Evolutionary conservation across 1,139 yeast genomes (phyloP), one percentile per base, ranked within the genome.

Genomic region (Suzukiozyma palmioleophila): DNA sequence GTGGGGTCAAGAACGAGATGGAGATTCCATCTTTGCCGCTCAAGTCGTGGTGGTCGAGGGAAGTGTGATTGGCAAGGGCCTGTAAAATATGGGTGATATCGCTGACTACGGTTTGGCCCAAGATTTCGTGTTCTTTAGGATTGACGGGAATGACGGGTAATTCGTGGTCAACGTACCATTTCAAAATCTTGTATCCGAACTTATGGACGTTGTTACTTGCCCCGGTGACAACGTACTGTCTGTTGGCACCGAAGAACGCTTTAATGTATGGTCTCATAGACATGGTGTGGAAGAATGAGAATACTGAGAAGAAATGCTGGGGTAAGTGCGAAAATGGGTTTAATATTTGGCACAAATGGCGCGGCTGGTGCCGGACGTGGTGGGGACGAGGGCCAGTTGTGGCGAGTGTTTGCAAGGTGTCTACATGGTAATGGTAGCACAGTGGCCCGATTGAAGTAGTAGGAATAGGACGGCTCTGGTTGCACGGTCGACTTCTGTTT

Each of bases 1-100:
- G 94, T 2, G 95, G 90, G 0, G 95, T 85, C 41, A 86, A 78
- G 36, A 86, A 81, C 26, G 84, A 77, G 5, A 81, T 57, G 46
- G 81, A 68, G 31, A 80, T 44, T 0, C 78, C 79, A 42, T 75
- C 76, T 11, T 43, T 53, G 7, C 42, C 39, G 1, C 62, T 46
- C 24, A 68, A 52, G 16, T 57, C 49, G 42, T 69, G 62, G 4
- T 41, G 40, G 3, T 53, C 56, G 10, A 64, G 39, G 28, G 63
- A 60, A 18, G 48, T 45, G 51, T 63, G 45, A 2, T 46, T 49
- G 3, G 43, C 45, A 5, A 62, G 47, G 3, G 61, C 54, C 16
- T 59, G 52, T n/a, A 77, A 48, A 8, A 66, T 56, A 1, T 59
- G 59, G 1, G 57, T 50, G 3, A 79, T 52, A 8, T 68, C 56